These are phyloP conservation scores for Tetrapisispora namnaoensis DNA, from an alignment of 805 yeast genomes.

Conservation along the genomic window DNA sequence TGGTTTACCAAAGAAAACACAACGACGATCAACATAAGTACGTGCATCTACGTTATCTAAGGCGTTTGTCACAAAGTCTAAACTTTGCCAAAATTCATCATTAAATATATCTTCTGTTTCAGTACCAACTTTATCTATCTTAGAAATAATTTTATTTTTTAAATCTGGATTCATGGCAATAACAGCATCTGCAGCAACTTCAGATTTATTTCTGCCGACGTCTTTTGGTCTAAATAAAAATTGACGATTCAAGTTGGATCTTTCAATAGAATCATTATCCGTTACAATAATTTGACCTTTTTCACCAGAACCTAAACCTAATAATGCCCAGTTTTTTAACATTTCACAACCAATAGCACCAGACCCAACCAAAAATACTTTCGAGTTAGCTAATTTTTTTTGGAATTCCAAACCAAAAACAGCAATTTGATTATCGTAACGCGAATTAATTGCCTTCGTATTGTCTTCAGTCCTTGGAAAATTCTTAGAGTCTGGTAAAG, in stretches of 20 bases:
- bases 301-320: slow-evolving; percentile 91
- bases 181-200: slow-evolving; percentile 82
- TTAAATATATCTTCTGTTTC: slow-evolving; percentile 85
- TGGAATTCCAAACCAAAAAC: slow-evolving; percentile 80
- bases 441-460: slow-evolving; percentile 63
- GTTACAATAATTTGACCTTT: slow-evolving; percentile 77
- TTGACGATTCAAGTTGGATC: slow-evolving; percentile 92
- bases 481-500: slow-evolving; percentile 54
- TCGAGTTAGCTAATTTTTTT: slow-evolving; percentile 60
- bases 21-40: slow-evolving; percentile 93
- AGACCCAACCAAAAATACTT: slow-evolving; percentile 86
- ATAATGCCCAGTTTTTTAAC: slow-evolving; percentile 95
- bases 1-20: slow-evolving; percentile 86
- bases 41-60: slow-evolving; percentile 97
- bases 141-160: slow-evolving; percentile 62
- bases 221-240: slow-evolving; percentile 90
- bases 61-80: slow-evolving; percentile 92
- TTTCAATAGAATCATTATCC: slow-evolving; percentile 91
- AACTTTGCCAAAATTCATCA: slow-evolving; percentile 71
- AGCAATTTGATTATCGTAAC: slow-evolving; percentile 94
- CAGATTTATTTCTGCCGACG: slow-evolving; percentile 86
- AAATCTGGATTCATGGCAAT: slow-evolving; percentile 78
- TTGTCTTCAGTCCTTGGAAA: slow-evolving; percentile 60
- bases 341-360: slow-evolving; percentile 99
- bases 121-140: slow-evolving; percentile 81